Evolutionary conservation across 768 basidiomycete species (phyloP).

Genomic region (Psilocybe azurescens): DNA sequence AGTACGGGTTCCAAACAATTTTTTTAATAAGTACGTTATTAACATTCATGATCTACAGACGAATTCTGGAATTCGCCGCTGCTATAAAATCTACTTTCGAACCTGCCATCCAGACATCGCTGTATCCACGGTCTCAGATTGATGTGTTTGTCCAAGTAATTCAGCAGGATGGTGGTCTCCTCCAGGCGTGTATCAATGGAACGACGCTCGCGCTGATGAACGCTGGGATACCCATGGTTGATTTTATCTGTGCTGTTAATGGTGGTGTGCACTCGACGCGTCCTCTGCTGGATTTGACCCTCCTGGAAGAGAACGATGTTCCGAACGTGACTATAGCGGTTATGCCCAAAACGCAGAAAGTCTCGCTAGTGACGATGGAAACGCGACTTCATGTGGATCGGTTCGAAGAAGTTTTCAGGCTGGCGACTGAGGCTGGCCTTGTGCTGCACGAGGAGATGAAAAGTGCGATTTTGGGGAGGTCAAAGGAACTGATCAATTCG

Average conservation of each 20-base stretch:
- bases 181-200: constrained; percentile 92
- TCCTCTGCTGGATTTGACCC: constrained; percentile 86
- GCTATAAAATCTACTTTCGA: constrained; percentile 95
- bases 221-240: constrained; percentile 89
- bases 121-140: constrained; percentile 95
- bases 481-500: constrained; percentile 63
- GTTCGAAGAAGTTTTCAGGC: constrained; percentile 85
- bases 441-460: constrained; percentile 89
- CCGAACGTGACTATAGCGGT: constrained; percentile 90
- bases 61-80: constrained; percentile 84
- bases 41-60: constrained; percentile 49
- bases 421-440: constrained; percentile 79
- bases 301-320: constrained; percentile 88
- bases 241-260: constrained; percentile 91
- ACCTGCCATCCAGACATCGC: constrained; percentile 86
- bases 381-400: constrained; percentile 92
- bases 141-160: constrained; percentile 93
- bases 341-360: constrained; percentile 84
- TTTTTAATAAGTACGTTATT: constrained; percentile 2
- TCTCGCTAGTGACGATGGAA: constrained; percentile 92
- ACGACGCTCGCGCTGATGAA: constrained; percentile 90
- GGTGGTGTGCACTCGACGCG: constrained; percentile 85
- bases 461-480: constrained; percentile 65
- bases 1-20: constrained; percentile 55
- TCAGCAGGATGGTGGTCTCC: constrained; percentile 91